Conservation (phyloP, 345 rosid genomes). For the Microcos paniculata region DNA sequence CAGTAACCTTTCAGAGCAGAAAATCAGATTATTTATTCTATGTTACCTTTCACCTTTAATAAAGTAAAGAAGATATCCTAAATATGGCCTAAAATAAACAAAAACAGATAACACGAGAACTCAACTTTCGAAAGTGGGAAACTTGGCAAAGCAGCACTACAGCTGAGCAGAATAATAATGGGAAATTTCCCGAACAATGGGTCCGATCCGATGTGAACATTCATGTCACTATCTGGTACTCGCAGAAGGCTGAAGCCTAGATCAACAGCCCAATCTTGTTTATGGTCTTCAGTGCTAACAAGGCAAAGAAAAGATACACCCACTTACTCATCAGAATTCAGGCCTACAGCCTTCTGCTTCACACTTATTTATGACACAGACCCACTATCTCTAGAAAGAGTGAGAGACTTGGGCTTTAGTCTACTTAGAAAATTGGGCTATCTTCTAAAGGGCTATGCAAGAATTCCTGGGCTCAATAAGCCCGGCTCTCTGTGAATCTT, state of each 20-base stretch:
- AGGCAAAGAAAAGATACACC: not conserved
- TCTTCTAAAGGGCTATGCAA: not conserved
- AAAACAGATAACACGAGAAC: not conserved
- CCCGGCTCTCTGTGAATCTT: not conserved
- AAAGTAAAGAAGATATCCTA: not conserved
- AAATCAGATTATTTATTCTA: not conserved
- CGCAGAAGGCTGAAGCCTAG: not conserved
- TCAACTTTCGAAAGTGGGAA: not conserved
- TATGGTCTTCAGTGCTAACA: not conserved
- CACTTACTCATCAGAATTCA: not conserved
- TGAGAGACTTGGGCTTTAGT: not conserved
- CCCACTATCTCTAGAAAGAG: not conserved
- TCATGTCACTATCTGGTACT: not conserved
- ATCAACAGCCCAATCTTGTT: not conserved
- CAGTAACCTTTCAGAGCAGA: not conserved
- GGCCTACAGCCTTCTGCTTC: not conserved
- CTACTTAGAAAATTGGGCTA: not conserved
- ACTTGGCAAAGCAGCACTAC: no score
- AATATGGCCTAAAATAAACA: not conserved
- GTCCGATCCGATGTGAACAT: not conserved
- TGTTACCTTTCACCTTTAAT: not conserved
- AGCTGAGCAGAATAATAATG: no score
- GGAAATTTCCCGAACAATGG: not conserved
- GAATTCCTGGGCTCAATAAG: not conserved
- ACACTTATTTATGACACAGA: not conserved